Percentiles rank a stretch among this genome's conserved stretches.
phyloP scores from a whole-genome alignment of 768 basidiomycete species.

The Termitomyces sp. region DNA sequence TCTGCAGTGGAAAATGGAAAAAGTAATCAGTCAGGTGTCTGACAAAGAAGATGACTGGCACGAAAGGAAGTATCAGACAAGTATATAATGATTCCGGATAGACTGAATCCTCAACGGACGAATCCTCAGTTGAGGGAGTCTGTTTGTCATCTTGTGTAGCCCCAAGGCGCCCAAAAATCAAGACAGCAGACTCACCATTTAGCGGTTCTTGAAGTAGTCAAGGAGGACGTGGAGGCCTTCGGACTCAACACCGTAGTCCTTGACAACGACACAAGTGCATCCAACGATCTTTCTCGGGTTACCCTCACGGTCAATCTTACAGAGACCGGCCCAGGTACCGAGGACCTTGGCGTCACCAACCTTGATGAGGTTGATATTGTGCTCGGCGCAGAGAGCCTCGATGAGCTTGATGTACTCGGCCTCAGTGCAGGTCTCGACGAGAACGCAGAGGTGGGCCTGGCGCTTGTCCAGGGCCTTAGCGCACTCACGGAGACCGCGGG shows the following conservation, averaged over 20 bases:
- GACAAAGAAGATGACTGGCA: neutral
- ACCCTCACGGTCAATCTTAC: conserved; percentile 99
- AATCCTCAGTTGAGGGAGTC: conserved; percentile 90
- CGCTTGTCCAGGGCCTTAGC: conserved; percentile 99
- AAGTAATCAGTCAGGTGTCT: neutral
- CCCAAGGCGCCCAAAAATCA: conserved; percentile 1
- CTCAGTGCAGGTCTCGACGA: conserved; percentile 98
- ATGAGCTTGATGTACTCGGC: conserved; percentile 99
- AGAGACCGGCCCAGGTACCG: conserved; percentile 97
- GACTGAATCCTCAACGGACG: conserved; percentile 68
- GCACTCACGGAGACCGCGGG: conserved; percentile 95
- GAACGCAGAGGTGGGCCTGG: conserved; percentile 96
- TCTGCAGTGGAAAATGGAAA: neutral
- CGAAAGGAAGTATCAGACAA: conserved; percentile 51
- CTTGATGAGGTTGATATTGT: conserved; percentile 99
- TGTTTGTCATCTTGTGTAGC: conserved; percentile 66
- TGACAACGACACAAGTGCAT: conserved; percentile 94
- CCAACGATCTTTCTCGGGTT: conserved; percentile 96
- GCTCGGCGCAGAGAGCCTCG: conserved; percentile 97
- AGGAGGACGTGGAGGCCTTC: conserved; percentile 93
- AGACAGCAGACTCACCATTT: conserved; percentile 31
- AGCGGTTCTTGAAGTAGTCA: conserved; percentile 96
- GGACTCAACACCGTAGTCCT: conserved; percentile 93
- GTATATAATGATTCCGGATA: conserved; percentile 86
- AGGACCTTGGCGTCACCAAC: conserved; percentile 97